Conservation (phyloP, 495 filamentous ascomycete genomes). For the Hapsidospora chrysogenum region DNA sequence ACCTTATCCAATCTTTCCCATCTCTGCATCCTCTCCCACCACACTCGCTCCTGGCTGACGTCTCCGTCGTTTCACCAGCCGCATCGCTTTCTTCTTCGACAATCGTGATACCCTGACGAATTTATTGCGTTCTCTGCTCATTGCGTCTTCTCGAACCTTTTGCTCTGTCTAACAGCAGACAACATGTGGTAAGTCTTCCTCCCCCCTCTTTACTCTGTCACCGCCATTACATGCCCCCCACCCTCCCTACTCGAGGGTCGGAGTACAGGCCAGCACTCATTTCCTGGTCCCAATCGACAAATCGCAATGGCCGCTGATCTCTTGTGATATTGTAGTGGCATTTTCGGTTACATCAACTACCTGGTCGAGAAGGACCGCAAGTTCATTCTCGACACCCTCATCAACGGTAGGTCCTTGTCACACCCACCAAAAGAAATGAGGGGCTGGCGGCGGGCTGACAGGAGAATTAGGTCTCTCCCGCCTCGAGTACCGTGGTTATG, state of each 20-base stretch:
- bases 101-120: too few species aligned
- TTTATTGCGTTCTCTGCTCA: too few species aligned
- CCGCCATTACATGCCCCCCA: neutral
- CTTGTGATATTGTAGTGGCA: conserved; percentile 48
- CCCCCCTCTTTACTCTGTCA: neutral
- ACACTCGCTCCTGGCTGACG: neutral
- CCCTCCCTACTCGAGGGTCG: neutral
- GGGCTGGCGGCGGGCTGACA: conserved; percentile 6
- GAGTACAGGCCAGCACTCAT: neutral
- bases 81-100: neutral
- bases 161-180: neutral
- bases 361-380: conserved; percentile 91
- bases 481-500: conserved; percentile 93
- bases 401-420: conserved; percentile 55
- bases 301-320: conserved; percentile 8
- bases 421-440: neutral
- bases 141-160: neutral
- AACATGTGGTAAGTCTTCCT: conserved; percentile 3
- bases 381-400: conserved; percentile 84
- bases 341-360: conserved; percentile 93
- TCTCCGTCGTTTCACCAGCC: neutral
- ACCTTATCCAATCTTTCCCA: too few species aligned
- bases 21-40: neutral
- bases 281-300: neutral
- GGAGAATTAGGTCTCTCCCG: conserved; percentile 46